Percentiles rank a stretch among this genome's conserved stretches.
These are phyloP conservation scores for Xylaria cubensis DNA, from an alignment of 495 filamentous ascomycete species.

Conservation along the genomic window DNA sequence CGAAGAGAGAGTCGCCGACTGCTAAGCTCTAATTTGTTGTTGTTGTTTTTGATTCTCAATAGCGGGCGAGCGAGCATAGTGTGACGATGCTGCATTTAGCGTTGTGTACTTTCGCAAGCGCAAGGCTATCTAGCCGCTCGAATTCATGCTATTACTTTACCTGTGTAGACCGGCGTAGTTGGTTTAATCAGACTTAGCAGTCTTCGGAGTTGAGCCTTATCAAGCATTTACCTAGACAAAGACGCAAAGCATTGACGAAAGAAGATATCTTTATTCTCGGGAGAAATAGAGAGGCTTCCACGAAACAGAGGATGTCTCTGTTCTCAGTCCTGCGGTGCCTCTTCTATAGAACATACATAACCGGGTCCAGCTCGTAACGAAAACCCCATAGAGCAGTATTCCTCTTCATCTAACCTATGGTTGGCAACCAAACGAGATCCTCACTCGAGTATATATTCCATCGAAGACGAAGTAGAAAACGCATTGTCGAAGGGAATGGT, in stretches of 20 bases:
- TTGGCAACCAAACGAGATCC: neutral
- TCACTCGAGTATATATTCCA: neutral
- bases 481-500: neutral
- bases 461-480: neutral
- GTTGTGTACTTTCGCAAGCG: neutral
- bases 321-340: no score
- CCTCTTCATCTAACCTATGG: neutral
- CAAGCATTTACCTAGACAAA: neutral
- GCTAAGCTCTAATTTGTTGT: conserved; percentile 27
- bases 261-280: neutral
- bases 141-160: neutral
- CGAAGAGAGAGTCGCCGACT: conserved; percentile 31
- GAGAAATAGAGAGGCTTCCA: neutral
- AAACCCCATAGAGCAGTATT: neutral
- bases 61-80: neutral
- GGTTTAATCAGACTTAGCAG: neutral
- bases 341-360: no score
- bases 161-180: neutral
- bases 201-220: neutral
- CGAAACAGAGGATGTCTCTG: neutral
- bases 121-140: neutral
- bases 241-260: neutral
- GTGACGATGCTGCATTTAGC: neutral
- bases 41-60: neutral
- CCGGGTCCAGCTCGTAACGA: no score